Evolutionary conservation across 306 rosid genomes (phyloP), one percentile per base, ranked within the genome.

Genomic region (Senna siamea): DNA sequence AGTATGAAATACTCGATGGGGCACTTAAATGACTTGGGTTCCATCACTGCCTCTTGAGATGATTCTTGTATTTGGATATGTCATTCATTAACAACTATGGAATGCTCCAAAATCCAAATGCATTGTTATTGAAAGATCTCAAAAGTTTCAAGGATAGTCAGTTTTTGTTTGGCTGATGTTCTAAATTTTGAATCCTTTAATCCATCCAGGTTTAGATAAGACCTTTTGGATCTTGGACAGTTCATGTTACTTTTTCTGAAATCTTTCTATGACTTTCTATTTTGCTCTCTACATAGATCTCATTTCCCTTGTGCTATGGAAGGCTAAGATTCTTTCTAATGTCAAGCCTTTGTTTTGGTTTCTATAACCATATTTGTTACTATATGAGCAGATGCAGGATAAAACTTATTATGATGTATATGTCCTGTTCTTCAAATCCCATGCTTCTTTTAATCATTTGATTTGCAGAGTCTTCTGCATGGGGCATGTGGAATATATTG

Each of bases 301-400:
- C 26, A 60, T n/a, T 60, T 34, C 8, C 66, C 14, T 34, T 60
- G 54, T 34, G 26, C 66, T n/a, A 11, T 58, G 65, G 66, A 59
- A 59, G n/a, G 44, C 44, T 34, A 59, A 19, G 22, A 1, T 30
- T 32, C 22, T 38, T 58, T 57, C 63, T 12, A 34, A 23, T 20
- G 43, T 32, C 43, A 15, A 32, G 65, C 12, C 65, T 28, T 13
- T 59, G n/a, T 59, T 34, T 59, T 59, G 44, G 19, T 15, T 34
- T 30, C 43, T 38, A 59, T 30, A 30, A 14, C 20, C 23, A 59
- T 59, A 32, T 15, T 34, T 59, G 13, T 19, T 34, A 59, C 43
- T 6, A 1, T 32, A 38, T n/a, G 13, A 15, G 66, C 5, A 14
- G 47, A 60, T 11, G 3, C 66, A 7, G 7, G 15, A n/a, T 15